Percentiles rank a stretch among this genome's conserved stretches.
Conservation (phyloP, 202 grass and related monocot genomes). For the Setaria italica region DNA sequence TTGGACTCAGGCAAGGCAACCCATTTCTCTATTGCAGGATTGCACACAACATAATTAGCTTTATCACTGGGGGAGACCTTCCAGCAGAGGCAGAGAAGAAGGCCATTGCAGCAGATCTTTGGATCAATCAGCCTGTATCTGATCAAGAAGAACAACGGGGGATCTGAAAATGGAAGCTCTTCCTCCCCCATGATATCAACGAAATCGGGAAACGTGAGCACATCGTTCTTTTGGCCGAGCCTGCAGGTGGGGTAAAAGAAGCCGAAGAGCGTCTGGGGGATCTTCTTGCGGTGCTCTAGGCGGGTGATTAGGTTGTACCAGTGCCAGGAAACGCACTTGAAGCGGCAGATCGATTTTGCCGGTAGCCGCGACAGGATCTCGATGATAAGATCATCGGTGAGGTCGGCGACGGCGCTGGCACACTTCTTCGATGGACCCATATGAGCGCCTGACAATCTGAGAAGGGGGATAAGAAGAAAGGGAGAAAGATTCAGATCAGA, state of each 20-base stretch:
- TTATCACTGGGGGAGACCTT: background rate
- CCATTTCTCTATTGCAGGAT: background rate
- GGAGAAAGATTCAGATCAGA: too few relatives aligned
- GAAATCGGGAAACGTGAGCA: too few relatives aligned
- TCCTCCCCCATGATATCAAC: background rate
- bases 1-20: background rate
- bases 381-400: too few relatives aligned
- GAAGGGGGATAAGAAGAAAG: too few relatives aligned
- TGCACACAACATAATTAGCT: background rate
- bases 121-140: background rate
- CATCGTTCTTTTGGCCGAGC: too few relatives aligned
- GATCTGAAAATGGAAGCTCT: background rate
- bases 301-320: too few relatives aligned
- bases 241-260: background rate
- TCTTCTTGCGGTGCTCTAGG: background rate
- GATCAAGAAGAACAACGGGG: background rate
- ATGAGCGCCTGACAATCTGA: too few relatives aligned
- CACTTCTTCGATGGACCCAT: too few relatives aligned
- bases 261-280: conserved; percentile 12
- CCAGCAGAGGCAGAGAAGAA: conserved; percentile 30
- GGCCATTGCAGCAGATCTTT: conserved; percentile 28
- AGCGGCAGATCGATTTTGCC: too few relatives aligned
- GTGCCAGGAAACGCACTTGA: too few relatives aligned
- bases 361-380: too few relatives aligned
- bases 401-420: too few relatives aligned